Evolutionary conservation across 768 basidiomycete species (phyloP), one percentile per base, ranked within the genome.

Genomic region (Auricularia sp.): DNA sequence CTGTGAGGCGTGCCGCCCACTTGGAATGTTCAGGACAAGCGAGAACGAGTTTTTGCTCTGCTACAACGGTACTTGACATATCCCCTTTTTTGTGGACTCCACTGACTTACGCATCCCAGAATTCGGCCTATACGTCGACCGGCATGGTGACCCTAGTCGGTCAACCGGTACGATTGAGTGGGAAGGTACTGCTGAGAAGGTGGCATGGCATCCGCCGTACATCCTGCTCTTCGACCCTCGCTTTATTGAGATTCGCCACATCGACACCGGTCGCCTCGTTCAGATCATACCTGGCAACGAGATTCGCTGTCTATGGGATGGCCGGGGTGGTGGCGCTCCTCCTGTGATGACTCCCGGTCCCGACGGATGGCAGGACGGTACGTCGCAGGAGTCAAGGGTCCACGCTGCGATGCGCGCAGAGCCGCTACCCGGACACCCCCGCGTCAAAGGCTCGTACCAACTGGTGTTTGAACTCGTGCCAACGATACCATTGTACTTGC

Each of bases 81-180:
- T 61, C 58, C 11, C 3, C 35, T 59, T 7, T 62, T 65, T 62
- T 66, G 14, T 64, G 66, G 51, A 65, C 29, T 34, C 6, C 29
- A 29, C 29, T 29, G 2, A 29, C 29, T 29, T 29, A 29, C 29
- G 29, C 29, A 29, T 29, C 29, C 29, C 68, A 92, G 92, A 94
- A 74, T 95, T 97, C 67, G 94, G 94, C 11, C 81, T 97, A 45
- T 96, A 91, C 70, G 94, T 97, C 35, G 87, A 95, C 74, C 87
- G 91, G 44, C 91, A 94, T 65, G 95, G 95, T n/a, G 86, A 89
- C 64, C 91, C 92, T 1, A 90, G 86, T 69, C 85, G 92, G 36
- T 69, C 71, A 35, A 69, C 77, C 5, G 82, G 84, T 21, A 86
- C 86, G 3, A 89, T 97, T 64, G 95, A 98, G 74, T 98, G 94